These are phyloP conservation scores for Pseudozyma tsukubaensis DNA, from an alignment of 1,284 basidiomycete species.

Conservation along the genomic window DNA sequence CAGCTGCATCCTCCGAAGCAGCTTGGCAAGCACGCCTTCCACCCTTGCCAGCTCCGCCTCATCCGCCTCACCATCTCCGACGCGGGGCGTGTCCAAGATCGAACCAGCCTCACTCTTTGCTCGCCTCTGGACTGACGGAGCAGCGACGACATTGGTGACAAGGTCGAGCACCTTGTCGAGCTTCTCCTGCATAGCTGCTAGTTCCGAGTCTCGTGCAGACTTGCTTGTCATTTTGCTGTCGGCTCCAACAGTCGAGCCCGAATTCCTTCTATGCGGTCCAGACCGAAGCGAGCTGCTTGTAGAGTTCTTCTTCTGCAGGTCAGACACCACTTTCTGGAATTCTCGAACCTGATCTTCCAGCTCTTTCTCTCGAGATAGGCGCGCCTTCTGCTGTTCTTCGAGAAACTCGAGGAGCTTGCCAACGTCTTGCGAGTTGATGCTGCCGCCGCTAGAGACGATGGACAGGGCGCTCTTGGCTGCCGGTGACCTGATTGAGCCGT, in stretches of 20 bases:
- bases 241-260: constrained; percentile 15
- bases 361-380: constrained; percentile 38
- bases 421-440: constrained; percentile 54
- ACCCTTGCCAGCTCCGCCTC: constrained; percentile 43
- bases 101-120: constrained; percentile 30
- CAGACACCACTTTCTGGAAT: constrained; percentile 52
- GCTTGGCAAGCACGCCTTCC: constrained; percentile 39
- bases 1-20: constrained; percentile 45
- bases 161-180: constrained; percentile 57
- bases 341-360: constrained; percentile 52
- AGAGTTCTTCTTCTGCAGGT: constrained; percentile 43
- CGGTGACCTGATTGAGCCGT: constrained; percentile 19
- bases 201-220: constrained; percentile 35
- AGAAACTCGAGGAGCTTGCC: constrained; percentile 51
- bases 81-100: constrained; percentile 5
- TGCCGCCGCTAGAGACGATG: constrained; percentile 42
- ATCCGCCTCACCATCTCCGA: constrained; percentile 5
- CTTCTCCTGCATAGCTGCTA: constrained; percentile 59
- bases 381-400: constrained; percentile 51
- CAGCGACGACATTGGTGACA: constrained; percentile 45
- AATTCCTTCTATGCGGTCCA: constrained; percentile 12
- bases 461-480: constrained; percentile 31
- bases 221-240: constrained; percentile 25
- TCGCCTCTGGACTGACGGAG: constrained; percentile 25
- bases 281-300: constrained; percentile 24